Percentiles rank a stretch among this genome's conserved stretches.
These are phyloP conservation scores for Phytopythium oedochilum DNA, from an alignment of 352 stramenopile species.

Conservation along the genomic window DNA sequence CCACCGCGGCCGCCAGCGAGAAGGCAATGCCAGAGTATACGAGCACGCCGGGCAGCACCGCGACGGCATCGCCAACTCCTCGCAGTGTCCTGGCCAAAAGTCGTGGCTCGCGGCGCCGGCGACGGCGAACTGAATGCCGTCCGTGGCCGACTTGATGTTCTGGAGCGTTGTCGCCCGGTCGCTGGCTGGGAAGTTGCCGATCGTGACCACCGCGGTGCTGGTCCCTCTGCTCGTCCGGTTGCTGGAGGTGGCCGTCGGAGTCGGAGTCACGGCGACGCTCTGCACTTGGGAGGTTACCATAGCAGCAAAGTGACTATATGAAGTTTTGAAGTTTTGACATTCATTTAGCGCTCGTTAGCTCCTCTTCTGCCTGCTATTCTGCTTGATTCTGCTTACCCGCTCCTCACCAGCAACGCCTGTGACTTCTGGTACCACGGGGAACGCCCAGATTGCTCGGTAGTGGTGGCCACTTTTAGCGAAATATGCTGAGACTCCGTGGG, in stretches of 20 bases:
- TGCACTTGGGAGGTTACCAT: not conserved
- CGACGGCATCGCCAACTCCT: slow-evolving; percentile 30
- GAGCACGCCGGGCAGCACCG: slow-evolving; percentile 23
- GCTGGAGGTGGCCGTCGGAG: not conserved
- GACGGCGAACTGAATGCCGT: slow-evolving; percentile 39
- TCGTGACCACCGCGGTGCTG: slow-evolving; percentile 15
- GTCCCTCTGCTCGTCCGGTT: not conserved
- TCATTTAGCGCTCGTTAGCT: too few species aligned
- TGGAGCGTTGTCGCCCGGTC: slow-evolving; percentile 10
- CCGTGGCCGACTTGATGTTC: slow-evolving; percentile 34
- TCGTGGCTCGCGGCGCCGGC: slow-evolving; percentile 20
- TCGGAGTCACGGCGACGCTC: not conserved
- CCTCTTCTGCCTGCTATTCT: too few species aligned
- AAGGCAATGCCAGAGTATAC: slow-evolving; percentile 37
- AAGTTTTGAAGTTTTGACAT: too few species aligned
- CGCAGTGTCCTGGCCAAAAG: slow-evolving; percentile 30
- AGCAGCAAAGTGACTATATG: not conserved
- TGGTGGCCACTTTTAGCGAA: too few species aligned
- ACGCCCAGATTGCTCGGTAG: too few species aligned
- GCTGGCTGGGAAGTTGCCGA: slow-evolving; percentile 10
- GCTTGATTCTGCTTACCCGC: too few species aligned
- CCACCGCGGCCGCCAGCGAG: slow-evolving; percentile 33
- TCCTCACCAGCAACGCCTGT: too few species aligned
- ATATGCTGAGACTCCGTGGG: too few species aligned
- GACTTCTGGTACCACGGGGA: too few species aligned